Evolutionary conservation across 192 early-diverging fungal genomes (phyloP), one percentile per base, ranked within the genome.

Genomic region (Coemansia sp.): DNA sequence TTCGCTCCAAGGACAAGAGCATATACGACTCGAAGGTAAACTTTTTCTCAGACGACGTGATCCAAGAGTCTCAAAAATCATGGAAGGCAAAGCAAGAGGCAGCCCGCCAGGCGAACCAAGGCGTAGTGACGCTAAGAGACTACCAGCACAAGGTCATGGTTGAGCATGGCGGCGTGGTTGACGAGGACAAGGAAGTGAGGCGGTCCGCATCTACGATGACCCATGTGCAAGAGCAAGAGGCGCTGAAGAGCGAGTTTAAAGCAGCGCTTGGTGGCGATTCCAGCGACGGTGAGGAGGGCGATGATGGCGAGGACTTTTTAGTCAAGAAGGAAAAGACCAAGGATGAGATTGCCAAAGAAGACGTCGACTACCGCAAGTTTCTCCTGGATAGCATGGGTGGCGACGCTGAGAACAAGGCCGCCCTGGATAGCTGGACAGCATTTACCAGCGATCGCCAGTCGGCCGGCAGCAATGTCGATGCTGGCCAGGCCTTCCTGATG

Each of bases 281-380:
- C 56, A 64, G 61, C 18, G 82, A 76, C 18, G 69, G 62, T 32
- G 58, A 69, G 7, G 64, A 87, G 24, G 89, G 85, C 0, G 92
- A 87, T 12, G 92, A 87, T 15, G 87, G 84, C 2, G 87, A 86
- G 62, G 85, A 80, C 9, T 88, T 98, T 39, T 83, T 97, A 50
- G 82, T 90, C 3, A 83, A 92, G 55, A 86, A 92, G 56, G 78
- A 79, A 22, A 94, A 93, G 75, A 85, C 91, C 3, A 70, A 87
- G n/a, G 88, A 88, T 37, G 94, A 97, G 67, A 37, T 88, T 59
- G 90, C 85, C 3, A 80, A 84, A 3, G 97, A 99, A 61, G 95
- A 98, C 35, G 88, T 89, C 22, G 95, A 94, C 45, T 99, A 99
- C 73, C 87, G 88, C 70, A 83, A 84, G 43, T 99, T 98, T 68